A percentile compares a stretch with the other conserved stretches of the same genome.
These are phyloP conservation scores for Fonsecaea monophora DNA, from an alignment of 2,329 filamentous ascomycete genomes.

Conservation along the genomic window DNA sequence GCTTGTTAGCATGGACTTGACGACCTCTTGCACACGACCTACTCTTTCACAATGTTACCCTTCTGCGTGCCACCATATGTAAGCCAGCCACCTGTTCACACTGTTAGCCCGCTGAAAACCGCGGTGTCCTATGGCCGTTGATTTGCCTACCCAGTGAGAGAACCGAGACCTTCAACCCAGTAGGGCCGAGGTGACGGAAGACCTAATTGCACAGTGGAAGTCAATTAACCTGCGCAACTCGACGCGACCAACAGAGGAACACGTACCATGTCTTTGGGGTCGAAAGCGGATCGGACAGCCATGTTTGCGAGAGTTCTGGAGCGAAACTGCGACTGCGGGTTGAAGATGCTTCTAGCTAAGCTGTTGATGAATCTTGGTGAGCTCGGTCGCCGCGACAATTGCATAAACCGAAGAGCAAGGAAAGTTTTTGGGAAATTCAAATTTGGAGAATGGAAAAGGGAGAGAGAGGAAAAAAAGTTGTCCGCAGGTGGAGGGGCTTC, in stretches of 20 bases:
- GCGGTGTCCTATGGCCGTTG: too few relatives aligned
- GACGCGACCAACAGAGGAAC: neutral
- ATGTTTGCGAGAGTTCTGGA: conserved; percentile 24
- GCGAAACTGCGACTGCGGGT: conserved; percentile 3
- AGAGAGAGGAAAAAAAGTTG: neutral
- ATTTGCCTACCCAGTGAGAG: conserved; percentile 64
- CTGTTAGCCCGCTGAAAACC: neutral
- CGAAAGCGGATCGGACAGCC: conserved; percentile 36
- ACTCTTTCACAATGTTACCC: conserved; percentile 70
- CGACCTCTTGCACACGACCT: conserved; percentile 42
- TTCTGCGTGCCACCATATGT: conserved; percentile 56
- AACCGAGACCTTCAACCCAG: conserved; percentile 74
- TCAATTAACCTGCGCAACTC: neutral
- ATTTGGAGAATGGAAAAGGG: neutral
- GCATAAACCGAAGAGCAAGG: conserved; percentile 1
- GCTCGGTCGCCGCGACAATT: conserved; percentile 3
- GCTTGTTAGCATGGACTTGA: conserved; percentile 22
- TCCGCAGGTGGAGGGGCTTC: neutral
- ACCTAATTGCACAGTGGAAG: conserved; percentile 50
- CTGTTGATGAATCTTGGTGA: conserved; percentile 7
- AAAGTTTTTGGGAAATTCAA: neutral
- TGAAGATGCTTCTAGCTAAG: conserved; percentile 1
- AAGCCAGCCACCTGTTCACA: conserved; percentile 46
- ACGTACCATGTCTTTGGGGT: conserved; percentile 38
- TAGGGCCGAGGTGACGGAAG: conserved; percentile 67